A percentile compares a stretch with the other conserved stretches of the same genome.
Evolutionary conservation across 768 basidiomycete species (phyloP).

Genomic region (Tylopilus felleus): DNA sequence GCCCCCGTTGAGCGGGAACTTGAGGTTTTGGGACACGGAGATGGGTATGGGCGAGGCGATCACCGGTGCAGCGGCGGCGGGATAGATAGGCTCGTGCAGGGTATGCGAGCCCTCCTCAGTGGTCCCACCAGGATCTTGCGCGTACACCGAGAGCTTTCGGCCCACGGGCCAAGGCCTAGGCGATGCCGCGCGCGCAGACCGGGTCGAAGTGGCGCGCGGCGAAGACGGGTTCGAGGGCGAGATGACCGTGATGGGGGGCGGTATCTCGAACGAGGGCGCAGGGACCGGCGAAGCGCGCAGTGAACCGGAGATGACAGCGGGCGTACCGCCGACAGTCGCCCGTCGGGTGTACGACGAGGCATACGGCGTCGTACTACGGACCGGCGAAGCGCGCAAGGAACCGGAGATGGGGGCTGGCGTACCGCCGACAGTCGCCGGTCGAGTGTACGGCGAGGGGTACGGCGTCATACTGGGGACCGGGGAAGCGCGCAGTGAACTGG

Average conservation of each 20-base stretch:
- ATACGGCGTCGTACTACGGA: background rate
- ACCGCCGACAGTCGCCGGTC: background rate
- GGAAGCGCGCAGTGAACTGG: conserved; percentile 1
- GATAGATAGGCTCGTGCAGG: conserved; percentile 9
- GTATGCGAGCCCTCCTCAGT: conserved; percentile 20
- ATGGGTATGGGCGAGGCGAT: background rate
- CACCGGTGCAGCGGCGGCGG: background rate
- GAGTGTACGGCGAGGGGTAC: conserved; percentile 18
- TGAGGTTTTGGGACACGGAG: background rate
- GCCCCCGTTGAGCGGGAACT: background rate
- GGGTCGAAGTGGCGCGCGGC: conserved; percentile 2
- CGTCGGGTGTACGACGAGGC: conserved; percentile 15
- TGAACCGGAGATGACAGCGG: background rate
- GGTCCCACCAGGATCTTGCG: background rate
- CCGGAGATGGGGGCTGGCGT: background rate
- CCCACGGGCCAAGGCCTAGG: background rate
- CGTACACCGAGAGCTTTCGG: background rate
- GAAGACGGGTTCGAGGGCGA: conserved; percentile 15
- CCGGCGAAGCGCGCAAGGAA: conserved; percentile 5
- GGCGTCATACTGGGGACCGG: conserved; percentile 8
- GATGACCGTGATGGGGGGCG: conserved; percentile 14
- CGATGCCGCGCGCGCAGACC: background rate
- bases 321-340: background rate
- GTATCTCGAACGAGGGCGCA: background rate
- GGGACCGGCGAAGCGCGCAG: conserved; percentile 5